Percentiles rank a stretch among this genome's conserved stretches.
Conservation (phyloP, 1,284 basidiomycete genomes). For the Porogramme epimiltina region DNA sequence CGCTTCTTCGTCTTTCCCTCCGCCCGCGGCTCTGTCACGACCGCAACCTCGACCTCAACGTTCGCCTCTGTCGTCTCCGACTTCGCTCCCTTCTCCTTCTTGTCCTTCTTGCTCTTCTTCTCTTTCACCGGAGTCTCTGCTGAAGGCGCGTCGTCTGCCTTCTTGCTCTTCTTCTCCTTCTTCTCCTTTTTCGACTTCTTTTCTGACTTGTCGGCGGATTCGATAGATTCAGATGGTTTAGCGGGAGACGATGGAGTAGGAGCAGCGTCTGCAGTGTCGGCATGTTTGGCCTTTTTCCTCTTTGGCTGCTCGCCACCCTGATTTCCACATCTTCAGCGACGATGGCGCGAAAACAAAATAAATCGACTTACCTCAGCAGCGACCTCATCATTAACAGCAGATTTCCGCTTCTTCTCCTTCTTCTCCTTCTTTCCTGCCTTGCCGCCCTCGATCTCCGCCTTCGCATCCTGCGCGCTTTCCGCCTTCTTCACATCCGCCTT, state of each 20-base stretch:
- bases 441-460: conserved; percentile 25
- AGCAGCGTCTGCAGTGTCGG: conserved; percentile 6
- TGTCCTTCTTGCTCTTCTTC: conserved; percentile 31
- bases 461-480: conserved; percentile 14
- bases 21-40: background rate
- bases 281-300: conserved; percentile 32
- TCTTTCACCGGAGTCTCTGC: conserved; percentile 23
- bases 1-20: conserved; percentile 28
- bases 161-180: conserved; percentile 25
- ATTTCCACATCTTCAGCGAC: background rate
- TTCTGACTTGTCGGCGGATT: conserved; percentile 17
- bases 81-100: conserved; percentile 20
- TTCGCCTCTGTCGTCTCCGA: background rate
- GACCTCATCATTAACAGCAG: conserved; percentile 13
- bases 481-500: conserved; percentile 7
- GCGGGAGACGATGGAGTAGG: conserved; percentile 13
- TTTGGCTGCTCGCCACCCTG: conserved; percentile 22
- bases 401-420: conserved; percentile 32
- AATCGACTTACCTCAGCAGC: conserved; percentile 8
- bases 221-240: conserved; percentile 4
- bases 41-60: background rate
- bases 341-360: background rate
- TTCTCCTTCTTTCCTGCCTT: conserved; percentile 23
- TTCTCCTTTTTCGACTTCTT: conserved; percentile 25
- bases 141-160: conserved; percentile 13